phyloP scores from a whole-genome alignment of 345 rosid species.

The Chamaenerion angustifolium region DNA sequence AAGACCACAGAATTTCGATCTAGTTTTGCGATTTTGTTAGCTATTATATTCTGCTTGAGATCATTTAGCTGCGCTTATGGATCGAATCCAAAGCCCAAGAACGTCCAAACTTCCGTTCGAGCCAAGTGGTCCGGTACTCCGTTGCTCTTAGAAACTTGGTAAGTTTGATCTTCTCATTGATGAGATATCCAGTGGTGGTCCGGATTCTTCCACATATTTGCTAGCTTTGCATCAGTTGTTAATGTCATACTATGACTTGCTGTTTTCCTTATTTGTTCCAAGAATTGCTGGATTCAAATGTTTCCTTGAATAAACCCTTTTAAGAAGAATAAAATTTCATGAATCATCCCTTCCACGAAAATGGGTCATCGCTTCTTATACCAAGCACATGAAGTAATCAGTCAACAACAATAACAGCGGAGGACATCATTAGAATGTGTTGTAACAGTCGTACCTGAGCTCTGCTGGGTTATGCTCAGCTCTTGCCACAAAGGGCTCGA shows the following conservation, averaged over 20 bases:
- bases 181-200: too few species aligned
- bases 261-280: too few species aligned
- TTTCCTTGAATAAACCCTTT: too few species aligned
- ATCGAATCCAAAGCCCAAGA: constrained; percentile 59
- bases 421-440: background rate
- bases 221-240: too few species aligned
- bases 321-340: too few species aligned
- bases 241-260: too few species aligned
- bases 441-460: constrained; percentile 27
- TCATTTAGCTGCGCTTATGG: constrained; percentile 28
- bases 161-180: constrained; percentile 5
- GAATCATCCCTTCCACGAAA: too few species aligned
- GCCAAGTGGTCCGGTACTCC: constrained; percentile 98
- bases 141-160: constrained; percentile 92
- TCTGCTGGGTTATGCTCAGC: constrained; percentile 64
- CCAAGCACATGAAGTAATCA: too few species aligned
- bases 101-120: constrained; percentile 72
- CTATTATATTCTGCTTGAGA: constrained; percentile 24
- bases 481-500: constrained; percentile 60
- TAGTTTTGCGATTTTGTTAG: constrained; percentile 19
- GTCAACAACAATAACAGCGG: too few species aligned
- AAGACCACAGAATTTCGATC: constrained; percentile 38
- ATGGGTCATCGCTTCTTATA: too few species aligned
- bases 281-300: too few species aligned
- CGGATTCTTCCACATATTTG: background rate